Evolutionary conservation across 2,329 filamentous ascomycete species (phyloP), one percentile per base, ranked within the genome.

Genomic region (Akanthomyces lecanii): DNA sequence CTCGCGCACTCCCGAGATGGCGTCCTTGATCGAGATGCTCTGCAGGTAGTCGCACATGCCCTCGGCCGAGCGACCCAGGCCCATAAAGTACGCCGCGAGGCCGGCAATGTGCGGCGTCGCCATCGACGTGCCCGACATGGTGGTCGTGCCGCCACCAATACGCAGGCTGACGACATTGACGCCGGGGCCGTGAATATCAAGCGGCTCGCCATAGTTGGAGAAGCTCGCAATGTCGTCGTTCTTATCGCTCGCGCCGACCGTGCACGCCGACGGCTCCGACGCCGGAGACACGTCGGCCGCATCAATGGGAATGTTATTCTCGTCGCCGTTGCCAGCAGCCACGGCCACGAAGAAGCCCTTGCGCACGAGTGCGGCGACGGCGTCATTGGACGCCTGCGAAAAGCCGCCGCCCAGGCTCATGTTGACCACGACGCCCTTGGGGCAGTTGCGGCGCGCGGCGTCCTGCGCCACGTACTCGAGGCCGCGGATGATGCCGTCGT

Each of bases 181-280:
- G n/a, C 50, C 59, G 6, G 59, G 59, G 8, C 23, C 59, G 28
- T 47, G 40, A 25, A 62, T 55, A 91, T 91, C 81, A 90, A 90
- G 78, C 28, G 50, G 7, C 36, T n/a, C 16, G 61, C 61, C 61
- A 14, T 57, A 79, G 71, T 81, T 81, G 62, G 76, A 78, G 71
- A 77, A 80, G 16, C 65, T 67, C 11, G 78, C 74, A 12, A 72
- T 70, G 18, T 67, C 65, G 64, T 78, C 75, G 30, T 67, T 62
- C 18, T 65, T 64, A 57, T 76, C 74, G 51, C 61, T 63, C 25
- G 65, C 66, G 18, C 66, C 69, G 25, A 69, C 69, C 11, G 69
- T 68, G 63, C 70, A 66, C 14, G 61, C 64, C 5, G 62, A 59
- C 8, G 66, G 61, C n/a, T 69, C 67, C 3, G 67, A 69, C 1